Conservation (phyloP, 106 monocot species). For the Chionographis japonica region DNA sequence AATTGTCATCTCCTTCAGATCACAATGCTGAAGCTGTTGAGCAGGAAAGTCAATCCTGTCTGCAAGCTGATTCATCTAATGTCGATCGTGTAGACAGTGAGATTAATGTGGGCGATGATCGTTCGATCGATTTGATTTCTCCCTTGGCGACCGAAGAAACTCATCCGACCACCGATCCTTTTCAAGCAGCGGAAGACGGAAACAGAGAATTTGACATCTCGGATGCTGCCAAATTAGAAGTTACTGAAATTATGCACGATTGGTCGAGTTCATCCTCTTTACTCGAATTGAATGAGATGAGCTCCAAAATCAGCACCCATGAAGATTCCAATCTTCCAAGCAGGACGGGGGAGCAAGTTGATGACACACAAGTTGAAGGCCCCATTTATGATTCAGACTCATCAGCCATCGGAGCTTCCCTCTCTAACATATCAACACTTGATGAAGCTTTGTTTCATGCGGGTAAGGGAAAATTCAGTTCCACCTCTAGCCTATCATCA, state of each 20-base stretch:
- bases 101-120: conserved; percentile 2
- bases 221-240: conserved; percentile 7
- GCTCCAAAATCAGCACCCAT: conserved; percentile 3
- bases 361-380: conserved; percentile 28
- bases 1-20: neutral
- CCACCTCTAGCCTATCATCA: neutral
- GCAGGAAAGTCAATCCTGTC: conserved; percentile 13
- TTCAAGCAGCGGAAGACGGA: conserved; percentile 4
- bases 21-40: conserved; percentile 12
- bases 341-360: conserved; percentile 7
- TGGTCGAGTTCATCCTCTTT: conserved; percentile 27
- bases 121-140: conserved; percentile 3
- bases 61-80: conserved; percentile 18
- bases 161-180: conserved; percentile 1
- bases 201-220: conserved; percentile 10
- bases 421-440: conserved; percentile 17
- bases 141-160: conserved; percentile 7
- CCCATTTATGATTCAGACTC: conserved; percentile 83
- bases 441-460: conserved; percentile 20
- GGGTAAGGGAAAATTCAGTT: conserved; percentile 6
- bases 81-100: conserved; percentile 18
- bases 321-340: conserved; percentile 13
- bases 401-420: conserved; percentile 38
- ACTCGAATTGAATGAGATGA: conserved; percentile 22
- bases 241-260: conserved; percentile 24